These are phyloP conservation scores for Sugiyamaella mastotermitis DNA, from an alignment of 805 yeast genomes.

Conservation along the genomic window DNA sequence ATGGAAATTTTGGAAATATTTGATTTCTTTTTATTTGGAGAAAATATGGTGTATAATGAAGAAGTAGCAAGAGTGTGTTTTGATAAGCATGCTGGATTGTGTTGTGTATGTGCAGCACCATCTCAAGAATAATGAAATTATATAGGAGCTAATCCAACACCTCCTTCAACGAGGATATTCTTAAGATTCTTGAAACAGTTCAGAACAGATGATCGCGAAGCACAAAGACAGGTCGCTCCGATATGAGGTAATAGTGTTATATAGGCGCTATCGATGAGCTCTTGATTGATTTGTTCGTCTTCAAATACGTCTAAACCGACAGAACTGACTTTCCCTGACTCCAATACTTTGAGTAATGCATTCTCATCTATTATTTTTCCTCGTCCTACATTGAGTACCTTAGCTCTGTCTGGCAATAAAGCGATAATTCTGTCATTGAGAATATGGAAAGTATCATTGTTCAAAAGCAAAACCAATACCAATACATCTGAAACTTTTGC, in stretches of 20 bases:
- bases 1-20: no score
- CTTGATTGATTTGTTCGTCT: slow-evolving; percentile 55
- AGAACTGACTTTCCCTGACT: slow-evolving; percentile 52
- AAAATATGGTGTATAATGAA: no score
- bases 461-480: slow-evolving; percentile 62
- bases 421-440: slow-evolving; percentile 44
- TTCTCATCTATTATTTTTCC: slow-evolving; percentile 63
- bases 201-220: slow-evolving; percentile 29
- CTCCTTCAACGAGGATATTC: slow-evolving; percentile 10
- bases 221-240: slow-evolving; percentile 53
- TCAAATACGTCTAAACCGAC: slow-evolving; percentile 73
- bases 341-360: slow-evolving; percentile 56
- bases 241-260: slow-evolving; percentile 66
- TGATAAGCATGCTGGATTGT: no score
- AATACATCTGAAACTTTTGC: slow-evolving; percentile 46
- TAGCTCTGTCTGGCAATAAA: slow-evolving; percentile 45
- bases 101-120: no score
- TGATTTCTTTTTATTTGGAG: no score
- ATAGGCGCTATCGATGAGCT: slow-evolving; percentile 46
- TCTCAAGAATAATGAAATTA: no score
- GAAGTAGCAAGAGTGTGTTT: no score
- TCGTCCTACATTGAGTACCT: slow-evolving; percentile 71
- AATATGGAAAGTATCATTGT: slow-evolving; percentile 50
- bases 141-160: slow-evolving; percentile 12
- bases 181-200: slow-evolving; percentile 53